These are phyloP conservation scores for Volvox reticuliferus DNA, from an alignment of 139 green algal species.

Conservation along the genomic window DNA sequence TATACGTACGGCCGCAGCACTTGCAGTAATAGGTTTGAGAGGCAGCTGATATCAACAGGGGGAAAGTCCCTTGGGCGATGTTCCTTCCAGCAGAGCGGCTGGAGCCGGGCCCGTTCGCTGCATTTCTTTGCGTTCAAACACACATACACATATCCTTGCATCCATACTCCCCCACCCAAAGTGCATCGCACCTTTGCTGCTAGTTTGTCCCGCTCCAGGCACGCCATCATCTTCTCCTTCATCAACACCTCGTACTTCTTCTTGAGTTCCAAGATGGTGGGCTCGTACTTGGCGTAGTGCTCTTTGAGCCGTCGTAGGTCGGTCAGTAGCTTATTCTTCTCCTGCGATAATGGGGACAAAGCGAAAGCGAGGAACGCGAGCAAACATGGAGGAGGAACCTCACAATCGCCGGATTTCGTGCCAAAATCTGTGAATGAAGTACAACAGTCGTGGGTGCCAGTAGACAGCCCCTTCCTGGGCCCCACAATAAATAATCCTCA, in stretches of 20 bases:
- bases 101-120: too few relatives aligned
- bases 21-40: too few relatives aligned
- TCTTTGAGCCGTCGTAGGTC: slow-evolving; percentile 87
- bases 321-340: slow-evolving; percentile 90
- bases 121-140: too few relatives aligned
- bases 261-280: slow-evolving; percentile 87
- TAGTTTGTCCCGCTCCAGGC: slow-evolving; percentile 79
- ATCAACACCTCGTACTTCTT: slow-evolving; percentile 89
- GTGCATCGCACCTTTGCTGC: slow-evolving; percentile 43
- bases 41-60: too few relatives aligned
- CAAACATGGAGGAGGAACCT: neutral
- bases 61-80: too few relatives aligned
- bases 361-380: neutral
- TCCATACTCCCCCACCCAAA: too few relatives aligned
- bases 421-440: neutral
- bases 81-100: too few relatives aligned
- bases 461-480: neutral
- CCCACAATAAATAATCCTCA: neutral
- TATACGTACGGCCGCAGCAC: too few relatives aligned
- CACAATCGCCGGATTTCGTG: neutral
- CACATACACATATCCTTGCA: too few relatives aligned
- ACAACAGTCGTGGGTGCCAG: neutral
- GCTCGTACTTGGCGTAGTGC: slow-evolving; percentile 90
- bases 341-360: slow-evolving; percentile 56
- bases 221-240: slow-evolving; percentile 90